Percentiles rank a stretch among this genome's conserved stretches.
phyloP scores from a whole-genome alignment of 2,329 filamentous ascomycete genomes.

The Aspergillus brunneoviolaceus region DNA sequence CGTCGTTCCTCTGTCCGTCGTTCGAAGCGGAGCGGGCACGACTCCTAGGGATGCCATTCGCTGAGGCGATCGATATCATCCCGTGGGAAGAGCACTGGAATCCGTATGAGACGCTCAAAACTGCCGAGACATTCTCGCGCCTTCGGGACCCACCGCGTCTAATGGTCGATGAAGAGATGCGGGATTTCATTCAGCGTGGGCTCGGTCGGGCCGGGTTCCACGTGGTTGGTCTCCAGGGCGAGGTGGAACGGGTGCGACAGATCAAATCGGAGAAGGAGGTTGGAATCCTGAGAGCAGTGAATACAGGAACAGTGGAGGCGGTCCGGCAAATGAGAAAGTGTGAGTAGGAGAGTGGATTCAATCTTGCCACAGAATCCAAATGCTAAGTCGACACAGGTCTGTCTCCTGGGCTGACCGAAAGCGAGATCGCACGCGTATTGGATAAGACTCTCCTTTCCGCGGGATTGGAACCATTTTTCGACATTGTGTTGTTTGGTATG shows the following conservation, averaged over 20 bases:
- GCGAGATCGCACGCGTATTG: slow-evolving; percentile 57
- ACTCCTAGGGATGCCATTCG: slow-evolving; percentile 59
- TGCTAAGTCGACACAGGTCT: slow-evolving; percentile 46
- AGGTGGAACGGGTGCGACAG: slow-evolving; percentile 60
- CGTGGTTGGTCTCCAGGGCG: slow-evolving; percentile 54
- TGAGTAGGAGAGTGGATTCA: background rate
- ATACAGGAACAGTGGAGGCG: slow-evolving; percentile 63
- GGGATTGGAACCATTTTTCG: slow-evolving; percentile 60
- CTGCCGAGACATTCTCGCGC: slow-evolving; percentile 43
- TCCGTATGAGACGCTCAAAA: slow-evolving; percentile 56
- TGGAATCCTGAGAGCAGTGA: slow-evolving; percentile 60
- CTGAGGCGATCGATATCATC: slow-evolving; percentile 53
- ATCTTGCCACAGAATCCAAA: background rate
- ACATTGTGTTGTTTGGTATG: slow-evolving; percentile 60
- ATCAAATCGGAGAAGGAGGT: slow-evolving; percentile 58
- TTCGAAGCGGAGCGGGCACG: slow-evolving; percentile 62
- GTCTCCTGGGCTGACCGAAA: slow-evolving; percentile 57
- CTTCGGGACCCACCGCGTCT: slow-evolving; percentile 38
- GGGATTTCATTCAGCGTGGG: slow-evolving; percentile 62
- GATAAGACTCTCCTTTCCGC: slow-evolving; percentile 56
- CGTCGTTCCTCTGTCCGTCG: slow-evolving; percentile 58
- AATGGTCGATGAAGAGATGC: slow-evolving; percentile 66
- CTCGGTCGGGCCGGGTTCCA: slow-evolving; percentile 55
- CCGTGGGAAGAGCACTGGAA: slow-evolving; percentile 66
- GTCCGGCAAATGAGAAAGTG: slow-evolving; percentile 57